Percentiles rank a stretch among this genome's conserved stretches.
phyloP scores from a whole-genome alignment of 2,329 filamentous ascomycete genomes.

The Setomelanomma holmii region DNA sequence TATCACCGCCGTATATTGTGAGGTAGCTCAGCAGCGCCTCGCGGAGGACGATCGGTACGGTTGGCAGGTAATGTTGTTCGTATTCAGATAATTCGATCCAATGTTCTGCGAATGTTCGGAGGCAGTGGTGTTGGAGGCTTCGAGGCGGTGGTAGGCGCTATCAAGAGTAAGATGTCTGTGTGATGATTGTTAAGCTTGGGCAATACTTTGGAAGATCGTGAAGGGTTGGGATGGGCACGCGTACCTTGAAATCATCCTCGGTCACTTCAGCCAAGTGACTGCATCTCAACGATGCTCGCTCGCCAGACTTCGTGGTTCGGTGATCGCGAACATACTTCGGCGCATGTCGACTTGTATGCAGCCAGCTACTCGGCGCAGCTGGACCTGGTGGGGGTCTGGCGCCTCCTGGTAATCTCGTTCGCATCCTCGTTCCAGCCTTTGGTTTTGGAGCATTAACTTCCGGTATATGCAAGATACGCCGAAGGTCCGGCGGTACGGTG shows the following conservation, averaged over 20 bases:
- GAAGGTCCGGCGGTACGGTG: slow-evolving; percentile 54
- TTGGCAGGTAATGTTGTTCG: slow-evolving; percentile 61
- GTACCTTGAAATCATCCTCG: slow-evolving; percentile 37
- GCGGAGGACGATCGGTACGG: slow-evolving; percentile 61
- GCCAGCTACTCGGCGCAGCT: slow-evolving; percentile 56
- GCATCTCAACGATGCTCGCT: slow-evolving; percentile 23
- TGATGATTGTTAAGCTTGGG: slow-evolving; percentile 14
- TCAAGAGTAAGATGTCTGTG: slow-evolving; percentile 31
- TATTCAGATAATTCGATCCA: slow-evolving; percentile 66
- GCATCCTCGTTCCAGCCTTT: slow-evolving; percentile 47
- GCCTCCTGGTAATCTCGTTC: slow-evolving; percentile 25
- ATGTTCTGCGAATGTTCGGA: slow-evolving; percentile 62
- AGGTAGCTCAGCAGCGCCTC: slow-evolving; percentile 64
- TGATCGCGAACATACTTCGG: slow-evolving; percentile 22
- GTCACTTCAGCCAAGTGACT: slow-evolving; percentile 32
- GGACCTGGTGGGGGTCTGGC: slow-evolving; percentile 51
- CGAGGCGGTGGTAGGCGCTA: slow-evolving; percentile 40
- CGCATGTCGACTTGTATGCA: slow-evolving; percentile 42
- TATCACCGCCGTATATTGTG: slow-evolving; percentile 56
- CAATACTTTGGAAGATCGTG: not conserved
- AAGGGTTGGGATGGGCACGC: not conserved
- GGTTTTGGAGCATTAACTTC: slow-evolving; percentile 56
- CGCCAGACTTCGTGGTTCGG: slow-evolving; percentile 7
- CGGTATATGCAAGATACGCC: slow-evolving; percentile 54
- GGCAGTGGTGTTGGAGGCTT: slow-evolving; percentile 58